phyloP scores from a whole-genome alignment of 768 basidiomycete genomes.

The Psilocybe tampanensis region DNA sequence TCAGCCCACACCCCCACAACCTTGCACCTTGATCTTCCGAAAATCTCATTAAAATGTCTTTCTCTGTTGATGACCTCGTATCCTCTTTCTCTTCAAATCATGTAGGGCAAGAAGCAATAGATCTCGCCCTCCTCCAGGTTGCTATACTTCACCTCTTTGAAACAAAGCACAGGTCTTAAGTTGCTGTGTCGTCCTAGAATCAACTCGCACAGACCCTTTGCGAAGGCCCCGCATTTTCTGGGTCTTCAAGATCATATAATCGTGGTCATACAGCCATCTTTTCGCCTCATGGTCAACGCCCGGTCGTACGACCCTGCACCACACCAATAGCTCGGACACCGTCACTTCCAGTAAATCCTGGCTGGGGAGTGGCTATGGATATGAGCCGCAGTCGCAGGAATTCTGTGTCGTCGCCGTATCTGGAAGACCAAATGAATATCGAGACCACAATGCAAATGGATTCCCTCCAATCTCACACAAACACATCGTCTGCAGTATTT shows the following conservation, averaged over 20 bases:
- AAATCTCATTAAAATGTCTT: background rate
- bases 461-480: background rate
- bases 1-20: background rate
- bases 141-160: background rate
- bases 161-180: background rate
- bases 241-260: background rate
- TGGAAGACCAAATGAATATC: background rate
- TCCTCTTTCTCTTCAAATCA: slow-evolving; percentile 14
- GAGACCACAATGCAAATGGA: background rate
- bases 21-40: background rate
- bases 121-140: slow-evolving; percentile 12
- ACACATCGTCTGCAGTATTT: background rate
- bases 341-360: background rate
- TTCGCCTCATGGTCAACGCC: background rate
- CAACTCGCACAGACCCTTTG: slow-evolving; percentile 9
- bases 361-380: background rate
- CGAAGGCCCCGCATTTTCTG: background rate
- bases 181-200: background rate
- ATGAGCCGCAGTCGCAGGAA: background rate
- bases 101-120: slow-evolving; percentile 14
- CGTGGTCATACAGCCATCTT: too few relatives aligned
- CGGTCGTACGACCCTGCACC: slow-evolving; percentile 1
- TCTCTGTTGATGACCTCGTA: slow-evolving; percentile 15
- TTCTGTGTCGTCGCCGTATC: background rate
- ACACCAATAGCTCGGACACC: slow-evolving; percentile 10